Percentiles rank a stretch among this genome's conserved stretches.
These are phyloP conservation scores for Macrophomina tecta DNA, from an alignment of 2,329 filamentous ascomycete genomes.

Conservation along the genomic window DNA sequence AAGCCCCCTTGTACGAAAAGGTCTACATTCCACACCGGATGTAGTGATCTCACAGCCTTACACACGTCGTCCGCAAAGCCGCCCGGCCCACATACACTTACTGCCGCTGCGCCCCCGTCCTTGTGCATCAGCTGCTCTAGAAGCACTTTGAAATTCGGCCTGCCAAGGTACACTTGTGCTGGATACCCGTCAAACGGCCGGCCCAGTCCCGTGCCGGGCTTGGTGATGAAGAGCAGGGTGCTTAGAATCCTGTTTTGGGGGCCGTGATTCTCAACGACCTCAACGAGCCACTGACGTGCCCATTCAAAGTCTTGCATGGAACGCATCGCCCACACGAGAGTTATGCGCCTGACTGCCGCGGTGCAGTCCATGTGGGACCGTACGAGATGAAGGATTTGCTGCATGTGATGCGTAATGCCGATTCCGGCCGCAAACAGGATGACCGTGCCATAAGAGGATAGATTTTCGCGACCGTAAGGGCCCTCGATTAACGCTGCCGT, in stretches of 20 bases:
- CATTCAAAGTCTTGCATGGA: neutral
- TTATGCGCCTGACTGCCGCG: neutral
- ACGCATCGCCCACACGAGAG: neutral
- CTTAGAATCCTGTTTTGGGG: neutral
- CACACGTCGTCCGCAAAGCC: conserved; percentile 50
- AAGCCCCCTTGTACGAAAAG: conserved; percentile 60
- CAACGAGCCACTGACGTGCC: neutral
- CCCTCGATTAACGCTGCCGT: conserved; percentile 83
- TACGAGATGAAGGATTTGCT: conserved; percentile 76
- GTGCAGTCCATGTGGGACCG: conserved; percentile 51
- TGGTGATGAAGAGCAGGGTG: no score
- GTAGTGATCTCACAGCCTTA: conserved; percentile 65
- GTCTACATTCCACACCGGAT: conserved; percentile 66
- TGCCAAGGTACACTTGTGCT: neutral
- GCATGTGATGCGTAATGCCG: conserved; percentile 93
- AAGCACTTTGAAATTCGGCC: neutral
- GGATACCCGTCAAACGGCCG: neutral
- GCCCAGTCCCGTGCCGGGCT: no score
- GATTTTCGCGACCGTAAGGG: conserved; percentile 76
- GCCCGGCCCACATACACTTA: neutral
- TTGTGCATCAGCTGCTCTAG: neutral
- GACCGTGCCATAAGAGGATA: conserved; percentile 90
- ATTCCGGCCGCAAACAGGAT: conserved; percentile 49
- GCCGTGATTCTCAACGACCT: neutral
- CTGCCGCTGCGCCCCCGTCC: no score